A percentile compares a stretch with the other conserved stretches of the same genome.
These are phyloP conservation scores for Zymoseptoria pseudotritici DNA, from an alignment of 2,329 filamentous ascomycete species.

Conservation along the genomic window DNA sequence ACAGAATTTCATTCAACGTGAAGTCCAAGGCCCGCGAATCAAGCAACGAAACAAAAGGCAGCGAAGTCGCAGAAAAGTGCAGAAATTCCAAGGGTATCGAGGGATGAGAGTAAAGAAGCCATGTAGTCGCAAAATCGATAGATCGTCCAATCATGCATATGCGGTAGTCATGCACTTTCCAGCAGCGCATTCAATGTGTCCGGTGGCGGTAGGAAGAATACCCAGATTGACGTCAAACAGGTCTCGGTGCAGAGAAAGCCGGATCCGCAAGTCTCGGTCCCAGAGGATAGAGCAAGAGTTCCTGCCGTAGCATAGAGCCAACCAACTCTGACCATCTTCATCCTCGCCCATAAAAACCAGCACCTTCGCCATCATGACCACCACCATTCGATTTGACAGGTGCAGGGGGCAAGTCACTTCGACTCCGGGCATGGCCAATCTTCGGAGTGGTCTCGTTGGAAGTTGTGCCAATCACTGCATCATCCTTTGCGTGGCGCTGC, in stretches of 20 bases:
- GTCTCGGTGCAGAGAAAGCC: too few relatives aligned
- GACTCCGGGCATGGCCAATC: slow-evolving; percentile 15
- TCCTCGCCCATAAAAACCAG: not conserved
- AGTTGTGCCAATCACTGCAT: slow-evolving; percentile 6
- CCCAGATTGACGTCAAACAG: not conserved
- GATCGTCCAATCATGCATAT: not conserved
- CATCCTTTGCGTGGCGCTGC: slow-evolving; percentile 8
- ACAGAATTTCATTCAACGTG: not conserved
- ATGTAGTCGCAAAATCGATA: not conserved
- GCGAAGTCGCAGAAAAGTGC: not conserved
- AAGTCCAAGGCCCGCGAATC: not conserved
- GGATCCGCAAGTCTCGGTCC: not conserved
- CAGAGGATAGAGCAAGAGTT: not conserved
- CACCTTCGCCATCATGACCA: not conserved
- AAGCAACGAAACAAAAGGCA: not conserved
- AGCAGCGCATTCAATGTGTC: not conserved
- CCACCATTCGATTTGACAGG: slow-evolving; percentile 12
- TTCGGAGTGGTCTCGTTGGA: slow-evolving; percentile 15
- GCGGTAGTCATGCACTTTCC: not conserved
- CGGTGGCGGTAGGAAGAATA: not conserved
- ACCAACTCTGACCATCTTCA: not conserved
- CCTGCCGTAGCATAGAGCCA: not conserved
- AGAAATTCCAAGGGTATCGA: not conserved
- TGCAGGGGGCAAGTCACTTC: slow-evolving; percentile 14
- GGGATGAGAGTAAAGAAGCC: not conserved